These are phyloP conservation scores for Sarocladium brachiariae DNA, from an alignment of 2,329 filamentous ascomycete species.

Conservation along the genomic window DNA sequence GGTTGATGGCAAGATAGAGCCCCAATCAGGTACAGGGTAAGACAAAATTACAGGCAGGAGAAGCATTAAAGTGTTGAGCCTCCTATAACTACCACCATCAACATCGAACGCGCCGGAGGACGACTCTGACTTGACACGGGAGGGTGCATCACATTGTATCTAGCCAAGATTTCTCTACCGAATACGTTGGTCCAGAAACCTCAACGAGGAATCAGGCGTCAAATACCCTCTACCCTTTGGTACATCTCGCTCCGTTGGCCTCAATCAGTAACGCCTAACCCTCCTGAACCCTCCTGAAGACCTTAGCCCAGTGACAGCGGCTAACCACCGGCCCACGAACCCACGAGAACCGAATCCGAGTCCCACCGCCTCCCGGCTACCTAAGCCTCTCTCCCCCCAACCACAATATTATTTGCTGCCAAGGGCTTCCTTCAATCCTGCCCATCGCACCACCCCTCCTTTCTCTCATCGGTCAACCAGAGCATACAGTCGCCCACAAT, in stretches of 20 bases:
- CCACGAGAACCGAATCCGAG: slow-evolving; percentile 6
- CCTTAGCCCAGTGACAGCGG: not conserved
- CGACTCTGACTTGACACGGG: not conserved
- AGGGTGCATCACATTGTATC: too few relatives aligned
- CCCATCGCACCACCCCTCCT: not conserved
- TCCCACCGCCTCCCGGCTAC: slow-evolving; percentile 1
- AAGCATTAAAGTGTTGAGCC: too few relatives aligned
- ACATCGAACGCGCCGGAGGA: not conserved
- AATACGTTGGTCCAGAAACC: too few relatives aligned
- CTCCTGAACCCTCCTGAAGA: not conserved
- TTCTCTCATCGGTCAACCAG: not conserved
- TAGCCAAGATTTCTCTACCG: too few relatives aligned
- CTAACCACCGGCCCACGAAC: slow-evolving; percentile 3
- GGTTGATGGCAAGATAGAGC: too few relatives aligned
- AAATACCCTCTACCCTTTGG: too few relatives aligned
- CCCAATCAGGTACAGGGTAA: not conserved
- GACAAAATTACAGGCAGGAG: too few relatives aligned
- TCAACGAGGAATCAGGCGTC: too few relatives aligned
- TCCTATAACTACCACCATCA: not conserved
- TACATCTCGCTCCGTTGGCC: too few relatives aligned
- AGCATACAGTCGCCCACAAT: slow-evolving; percentile 7
- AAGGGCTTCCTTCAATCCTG: not conserved
- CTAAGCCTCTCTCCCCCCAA: not conserved
- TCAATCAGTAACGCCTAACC: not conserved
- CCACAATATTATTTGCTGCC: slow-evolving; percentile 6